Evolutionary conservation across 345 rosid species (phyloP), one percentile per base, ranked within the genome.

Genomic region (Barbarea vulgaris): DNA sequence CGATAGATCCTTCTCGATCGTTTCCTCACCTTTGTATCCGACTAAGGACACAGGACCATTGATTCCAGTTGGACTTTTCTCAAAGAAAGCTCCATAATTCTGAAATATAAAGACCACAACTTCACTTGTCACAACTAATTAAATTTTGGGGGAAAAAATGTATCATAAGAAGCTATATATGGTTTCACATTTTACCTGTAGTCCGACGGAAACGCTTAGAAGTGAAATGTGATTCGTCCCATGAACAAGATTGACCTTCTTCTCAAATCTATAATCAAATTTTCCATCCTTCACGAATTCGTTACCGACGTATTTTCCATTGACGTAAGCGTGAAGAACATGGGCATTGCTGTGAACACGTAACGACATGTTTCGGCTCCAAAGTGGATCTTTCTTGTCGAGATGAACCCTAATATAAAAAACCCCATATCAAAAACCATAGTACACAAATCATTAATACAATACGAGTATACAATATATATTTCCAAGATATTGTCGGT

Each of bases 291-390:
- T 47, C 6, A 70, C 82, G 41, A 41, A 15, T 46, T 74, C 30
- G 76, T 64, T 66, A 80, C 87, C 96, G 4, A 81, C 14, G 53
- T 80, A 67, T 9, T 78, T 25, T 37, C 93, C 93, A 61, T 90
- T 88, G 25, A 86, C 79, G 62, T 77, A 88, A 18, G 84, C 86
- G 39, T 90, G 93, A 58, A 90, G 73, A 39, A 90, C 76, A 42
- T 81, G 88, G 2, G 93, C 89, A 4, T 74, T 80, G 34, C 84
- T 81, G 10, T 84, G 81, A 9, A 88, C 81, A 2, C 81, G 71
- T 18, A 90, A 60, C 0, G 83, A 69, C 80, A 81, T 81, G 63
- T 85, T 73, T 4, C 75, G 48, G 36, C 83, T 82, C 92, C 87
- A 85, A 0, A 85, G 14, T 7, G 84, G 79, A 64, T 86, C 91